Evolutionary conservation across 1,284 basidiomycete genomes (phyloP).

Genomic region (Cyathus pygmaeus): DNA sequence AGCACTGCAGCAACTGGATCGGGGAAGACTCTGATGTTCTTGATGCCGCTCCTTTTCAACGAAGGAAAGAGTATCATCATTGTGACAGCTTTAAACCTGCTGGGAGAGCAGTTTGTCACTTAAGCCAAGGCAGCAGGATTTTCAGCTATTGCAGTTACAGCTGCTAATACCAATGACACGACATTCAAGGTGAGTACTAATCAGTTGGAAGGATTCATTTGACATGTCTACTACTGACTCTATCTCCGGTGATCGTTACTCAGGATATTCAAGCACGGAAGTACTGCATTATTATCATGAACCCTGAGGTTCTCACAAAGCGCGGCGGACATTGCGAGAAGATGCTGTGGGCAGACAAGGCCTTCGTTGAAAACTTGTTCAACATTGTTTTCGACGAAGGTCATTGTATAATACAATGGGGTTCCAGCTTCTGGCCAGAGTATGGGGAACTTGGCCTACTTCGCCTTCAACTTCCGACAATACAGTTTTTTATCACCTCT

Average conservation of each 20-base stretch:
- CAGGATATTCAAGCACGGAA: constrained; percentile 27
- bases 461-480: constrained; percentile 21
- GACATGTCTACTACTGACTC: neutral
- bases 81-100: constrained; percentile 19
- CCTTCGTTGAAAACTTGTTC: constrained; percentile 32
- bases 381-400: constrained; percentile 43
- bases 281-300: constrained; percentile 35
- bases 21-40: constrained; percentile 35
- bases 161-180: constrained; percentile 8
- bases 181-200: neutral
- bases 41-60: constrained; percentile 21
- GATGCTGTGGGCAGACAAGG: constrained; percentile 28
- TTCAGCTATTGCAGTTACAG: constrained; percentile 4
- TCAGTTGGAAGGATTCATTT: neutral
- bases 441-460: constrained; percentile 37
- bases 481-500: constrained; percentile 40
- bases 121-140: too few species aligned
- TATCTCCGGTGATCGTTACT: neutral
- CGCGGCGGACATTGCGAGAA: constrained; percentile 11
- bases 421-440: constrained; percentile 36
- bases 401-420: constrained; percentile 48
- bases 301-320: constrained; percentile 31
- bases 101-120: constrained; percentile 15
- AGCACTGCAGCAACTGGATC: constrained; percentile 34
- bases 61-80: constrained; percentile 13